Percentiles rank a stretch among this genome's conserved stretches.
phyloP scores from a whole-genome alignment of 1,284 basidiomycete species.

The Tylopilus sp. region DNA sequence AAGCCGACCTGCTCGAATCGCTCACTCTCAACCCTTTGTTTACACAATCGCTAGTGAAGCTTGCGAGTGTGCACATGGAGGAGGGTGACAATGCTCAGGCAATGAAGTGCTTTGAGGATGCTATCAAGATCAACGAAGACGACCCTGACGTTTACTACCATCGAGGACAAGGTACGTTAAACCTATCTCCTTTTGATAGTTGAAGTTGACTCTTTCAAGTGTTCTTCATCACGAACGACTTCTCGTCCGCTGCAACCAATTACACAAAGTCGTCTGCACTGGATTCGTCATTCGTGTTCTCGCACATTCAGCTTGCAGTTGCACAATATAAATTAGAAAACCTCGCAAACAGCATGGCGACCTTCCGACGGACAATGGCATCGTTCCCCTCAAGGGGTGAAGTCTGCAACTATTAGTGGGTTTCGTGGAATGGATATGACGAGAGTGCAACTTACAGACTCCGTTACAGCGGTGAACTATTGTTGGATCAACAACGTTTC shows the following conservation, averaged over 20 bases:
- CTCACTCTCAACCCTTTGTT: conserved; percentile 76
- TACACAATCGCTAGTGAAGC: conserved; percentile 94
- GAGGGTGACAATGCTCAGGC: conserved; percentile 81
- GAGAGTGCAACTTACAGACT: conserved; percentile 16
- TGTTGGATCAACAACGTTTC: conserved; percentile 92
- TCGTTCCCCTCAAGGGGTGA: conserved; percentile 85
- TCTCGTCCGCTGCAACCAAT: conserved; percentile 83
- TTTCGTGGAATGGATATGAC: conserved; percentile 24
- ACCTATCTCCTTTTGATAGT: not conserved
- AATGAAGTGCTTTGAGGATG: conserved; percentile 91
- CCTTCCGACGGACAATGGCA: conserved; percentile 84
- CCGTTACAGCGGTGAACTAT: conserved; percentile 82
- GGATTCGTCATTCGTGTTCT: conserved; percentile 88
- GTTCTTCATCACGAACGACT: conserved; percentile 95
- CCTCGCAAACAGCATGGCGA: conserved; percentile 82
- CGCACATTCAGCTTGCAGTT: conserved; percentile 95
- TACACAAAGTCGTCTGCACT: conserved; percentile 89
- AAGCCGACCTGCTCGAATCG: conserved; percentile 83
- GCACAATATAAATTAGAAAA: conserved; percentile 93
- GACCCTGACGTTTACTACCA: conserved; percentile 99
- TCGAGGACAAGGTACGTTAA: conserved; percentile 84
- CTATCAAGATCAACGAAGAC: conserved; percentile 80
- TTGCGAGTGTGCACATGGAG: conserved; percentile 98
- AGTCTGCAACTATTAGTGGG: conserved; percentile 91
- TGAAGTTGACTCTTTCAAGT: conserved; percentile 56